Conservation (phyloP, 768 basidiomycete genomes). For the Suillus plorans region DNA sequence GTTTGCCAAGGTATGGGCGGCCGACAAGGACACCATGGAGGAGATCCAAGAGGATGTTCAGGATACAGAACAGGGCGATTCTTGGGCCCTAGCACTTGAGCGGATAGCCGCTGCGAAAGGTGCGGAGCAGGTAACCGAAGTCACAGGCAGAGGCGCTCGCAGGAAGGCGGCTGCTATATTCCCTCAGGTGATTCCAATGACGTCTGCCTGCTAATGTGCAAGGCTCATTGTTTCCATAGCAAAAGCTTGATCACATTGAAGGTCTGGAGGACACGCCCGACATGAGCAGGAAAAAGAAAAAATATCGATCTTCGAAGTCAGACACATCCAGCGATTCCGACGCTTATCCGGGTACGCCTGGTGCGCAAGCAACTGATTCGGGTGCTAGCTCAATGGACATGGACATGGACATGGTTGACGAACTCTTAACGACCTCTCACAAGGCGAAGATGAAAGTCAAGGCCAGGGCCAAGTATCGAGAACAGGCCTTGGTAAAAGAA, state of each 20-base stretch:
- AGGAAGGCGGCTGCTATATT: constrained; percentile 64
- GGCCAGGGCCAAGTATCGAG: constrained; percentile 1
- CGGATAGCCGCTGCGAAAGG: constrained; percentile 43
- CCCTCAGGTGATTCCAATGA: constrained; percentile 23
- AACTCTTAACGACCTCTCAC: not conserved
- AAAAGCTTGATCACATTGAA: constrained; percentile 32
- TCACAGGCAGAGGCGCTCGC: constrained; percentile 73
- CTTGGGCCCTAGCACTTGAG: constrained; percentile 76
- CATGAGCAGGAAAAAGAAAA: constrained; percentile 39
- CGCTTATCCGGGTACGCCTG: constrained; percentile 30
- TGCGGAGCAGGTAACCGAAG: constrained; percentile 45
- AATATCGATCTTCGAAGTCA: constrained; percentile 29
- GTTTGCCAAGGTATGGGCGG: constrained; percentile 92
- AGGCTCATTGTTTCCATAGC: constrained; percentile 17
- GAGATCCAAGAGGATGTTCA: constrained; percentile 57
- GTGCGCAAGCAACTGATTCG: constrained; percentile 24
- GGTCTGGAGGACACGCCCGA: constrained; percentile 38
- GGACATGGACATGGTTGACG: constrained; percentile 8
- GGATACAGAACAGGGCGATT: constrained; percentile 57
- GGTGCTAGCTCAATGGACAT: constrained; percentile 24
- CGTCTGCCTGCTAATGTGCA: not conserved
- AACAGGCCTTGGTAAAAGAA: constrained; percentile 6
- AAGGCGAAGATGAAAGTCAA: constrained; percentile 8
- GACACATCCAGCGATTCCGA: constrained; percentile 40
- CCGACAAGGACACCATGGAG: constrained; percentile 69